Evolutionary conservation across 805 yeast species (phyloP).

Genomic region (Ogataea neopini): DNA sequence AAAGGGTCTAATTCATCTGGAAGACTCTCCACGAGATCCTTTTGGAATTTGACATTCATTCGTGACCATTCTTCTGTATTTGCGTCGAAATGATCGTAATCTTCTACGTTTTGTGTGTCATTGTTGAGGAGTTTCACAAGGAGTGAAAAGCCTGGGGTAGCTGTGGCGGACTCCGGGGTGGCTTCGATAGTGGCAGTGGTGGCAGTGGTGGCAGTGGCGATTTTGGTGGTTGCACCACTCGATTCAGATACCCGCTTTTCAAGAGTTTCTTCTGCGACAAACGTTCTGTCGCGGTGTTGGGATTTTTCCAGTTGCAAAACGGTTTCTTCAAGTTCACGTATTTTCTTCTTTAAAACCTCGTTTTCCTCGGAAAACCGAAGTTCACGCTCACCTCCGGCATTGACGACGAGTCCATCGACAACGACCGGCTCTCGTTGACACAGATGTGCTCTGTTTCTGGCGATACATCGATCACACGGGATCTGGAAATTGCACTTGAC

Average conservation of each 20-base stretch:
- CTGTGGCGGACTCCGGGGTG: constrained; percentile 15
- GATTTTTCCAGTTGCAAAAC: constrained; percentile 14
- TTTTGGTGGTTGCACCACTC: no score
- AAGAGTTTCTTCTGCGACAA: neutral
- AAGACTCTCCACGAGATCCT: neutral
- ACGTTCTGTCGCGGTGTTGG: neutral
- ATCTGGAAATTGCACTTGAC: constrained; percentile 49
- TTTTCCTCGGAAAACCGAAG: constrained; percentile 30
- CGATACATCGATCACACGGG: constrained; percentile 48
- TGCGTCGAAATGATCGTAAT: constrained; percentile 27
- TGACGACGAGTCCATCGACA: constrained; percentile 35
- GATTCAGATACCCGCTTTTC: neutral
- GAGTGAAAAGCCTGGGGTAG: constrained; percentile 27
- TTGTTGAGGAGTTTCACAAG: constrained; percentile 27
- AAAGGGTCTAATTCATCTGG: constrained; percentile 6
- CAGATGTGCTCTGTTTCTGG: constrained; percentile 32
- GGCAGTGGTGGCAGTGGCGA: neutral
- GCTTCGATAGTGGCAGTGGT: neutral
- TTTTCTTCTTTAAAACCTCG: constrained; percentile 30
- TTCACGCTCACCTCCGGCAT: constrained; percentile 27
- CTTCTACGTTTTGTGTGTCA: constrained; percentile 28
- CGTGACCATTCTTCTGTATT: constrained; percentile 35
- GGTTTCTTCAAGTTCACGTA: constrained; percentile 29
- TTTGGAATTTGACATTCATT: neutral
- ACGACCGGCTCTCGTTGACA: constrained; percentile 38